These are phyloP conservation scores for Parsonsia alboflavescens DNA, from an alignment of 257 asterid species.

Conservation along the genomic window DNA sequence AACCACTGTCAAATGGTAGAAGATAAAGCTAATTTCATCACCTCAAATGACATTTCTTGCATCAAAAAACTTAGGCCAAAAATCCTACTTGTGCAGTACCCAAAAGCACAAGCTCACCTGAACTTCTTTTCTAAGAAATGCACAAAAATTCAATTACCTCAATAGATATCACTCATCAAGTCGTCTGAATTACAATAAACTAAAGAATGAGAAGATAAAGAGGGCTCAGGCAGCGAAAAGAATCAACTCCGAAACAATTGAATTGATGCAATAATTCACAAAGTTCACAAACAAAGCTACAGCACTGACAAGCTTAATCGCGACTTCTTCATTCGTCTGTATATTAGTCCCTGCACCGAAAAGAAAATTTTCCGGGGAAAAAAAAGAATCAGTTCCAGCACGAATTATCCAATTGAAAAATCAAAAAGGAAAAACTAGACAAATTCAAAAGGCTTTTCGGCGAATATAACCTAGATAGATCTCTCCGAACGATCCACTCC, in stretches of 20 bases:
- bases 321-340: constrained; percentile 83
- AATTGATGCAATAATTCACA: not conserved
- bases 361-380: not conserved
- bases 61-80: too few species aligned
- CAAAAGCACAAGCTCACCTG: too few species aligned
- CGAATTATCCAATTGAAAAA: not conserved
- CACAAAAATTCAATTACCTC: not conserved
- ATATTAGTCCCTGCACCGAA: constrained; percentile 48
- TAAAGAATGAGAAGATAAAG: constrained; percentile 1
- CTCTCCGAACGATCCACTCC: constrained; percentile 55
- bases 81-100: not conserved
- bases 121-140: not conserved
- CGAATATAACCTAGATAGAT: constrained; percentile 35
- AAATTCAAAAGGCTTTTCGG: not conserved
- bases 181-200: not conserved
- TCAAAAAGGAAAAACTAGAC: not conserved
- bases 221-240: too few species aligned
- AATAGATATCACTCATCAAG: not conserved
- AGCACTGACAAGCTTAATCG: constrained; percentile 74
- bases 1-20: not conserved
- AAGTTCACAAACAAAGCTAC: constrained; percentile 4
- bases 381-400: not conserved
- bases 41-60: not conserved
- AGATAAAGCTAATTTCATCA: not conserved
- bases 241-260: not conserved